Evolutionary conservation across 2,329 filamentous ascomycete genomes (phyloP).

Genomic region (Colletotrichum sp.): DNA sequence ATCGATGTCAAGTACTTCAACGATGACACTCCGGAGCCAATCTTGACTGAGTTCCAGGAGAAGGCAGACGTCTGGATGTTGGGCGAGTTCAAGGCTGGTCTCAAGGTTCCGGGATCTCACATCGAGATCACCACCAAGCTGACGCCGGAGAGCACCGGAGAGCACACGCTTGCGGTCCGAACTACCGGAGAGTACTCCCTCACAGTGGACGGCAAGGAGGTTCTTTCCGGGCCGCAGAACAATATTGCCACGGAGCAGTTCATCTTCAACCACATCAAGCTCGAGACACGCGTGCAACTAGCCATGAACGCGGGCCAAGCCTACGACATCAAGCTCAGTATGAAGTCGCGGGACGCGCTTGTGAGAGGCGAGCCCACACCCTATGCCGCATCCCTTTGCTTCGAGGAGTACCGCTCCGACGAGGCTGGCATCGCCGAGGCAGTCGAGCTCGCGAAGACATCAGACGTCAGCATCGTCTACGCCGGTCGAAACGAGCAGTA

Average conservation of each 20-base stretch:
- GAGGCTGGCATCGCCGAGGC: slow-evolving; percentile 10
- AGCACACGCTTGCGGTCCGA: slow-evolving; percentile 20
- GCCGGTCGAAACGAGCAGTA: slow-evolving; percentile 20
- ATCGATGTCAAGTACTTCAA: slow-evolving; percentile 22
- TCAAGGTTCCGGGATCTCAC: slow-evolving; percentile 20
- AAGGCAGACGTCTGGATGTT: slow-evolving; percentile 25
- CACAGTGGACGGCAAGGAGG: slow-evolving; percentile 12
- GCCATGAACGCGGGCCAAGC: slow-evolving; percentile 2
- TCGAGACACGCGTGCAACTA: slow-evolving; percentile 19
- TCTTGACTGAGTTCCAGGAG: slow-evolving; percentile 17
- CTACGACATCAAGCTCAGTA: slow-evolving; percentile 15
- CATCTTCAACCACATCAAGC: slow-evolving; percentile 25
- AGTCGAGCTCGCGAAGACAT: neutral
- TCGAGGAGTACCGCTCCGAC: slow-evolving; percentile 13
- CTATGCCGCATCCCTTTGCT: slow-evolving; percentile 16
- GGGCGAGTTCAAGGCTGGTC: slow-evolving; percentile 21
- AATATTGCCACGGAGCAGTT: slow-evolving; percentile 22
- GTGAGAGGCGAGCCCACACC: slow-evolving; percentile 14
- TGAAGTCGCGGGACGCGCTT: slow-evolving; percentile 8
- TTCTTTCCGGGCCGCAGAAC: slow-evolving; percentile 12
- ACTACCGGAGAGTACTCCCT: slow-evolving; percentile 18
- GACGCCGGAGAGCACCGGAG: slow-evolving; percentile 12
- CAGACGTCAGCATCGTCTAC: slow-evolving; percentile 18
- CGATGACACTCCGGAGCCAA: slow-evolving; percentile 5
- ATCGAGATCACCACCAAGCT: slow-evolving; percentile 18